Evolutionary conservation across 2,329 filamentous ascomycete species (phyloP).

Genomic region (Cytospora piceae): DNA sequence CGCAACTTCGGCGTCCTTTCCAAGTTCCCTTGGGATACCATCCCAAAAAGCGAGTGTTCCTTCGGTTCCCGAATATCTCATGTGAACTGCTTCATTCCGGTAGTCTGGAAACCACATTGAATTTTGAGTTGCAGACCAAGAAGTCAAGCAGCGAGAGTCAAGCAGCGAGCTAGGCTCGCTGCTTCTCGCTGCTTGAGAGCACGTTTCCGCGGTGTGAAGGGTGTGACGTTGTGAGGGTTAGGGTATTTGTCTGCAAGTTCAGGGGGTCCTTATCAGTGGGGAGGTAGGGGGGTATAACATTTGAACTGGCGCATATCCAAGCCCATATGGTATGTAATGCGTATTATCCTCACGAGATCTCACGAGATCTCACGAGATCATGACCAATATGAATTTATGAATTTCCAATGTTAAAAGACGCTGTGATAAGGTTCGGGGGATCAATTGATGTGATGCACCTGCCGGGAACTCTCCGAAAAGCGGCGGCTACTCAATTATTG

Average conservation of each 20-base stretch:
- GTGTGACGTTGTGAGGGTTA: slow-evolving; percentile 13
- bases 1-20: not conserved
- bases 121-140: not conserved
- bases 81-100: too few species aligned
- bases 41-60: too few species aligned
- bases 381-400: not conserved
- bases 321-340: not conserved
- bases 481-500: slow-evolving; percentile 16
- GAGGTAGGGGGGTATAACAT: not conserved
- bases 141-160: too few species aligned
- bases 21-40: too few species aligned
- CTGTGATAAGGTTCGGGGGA: not conserved
- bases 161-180: too few species aligned
- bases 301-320: not conserved
- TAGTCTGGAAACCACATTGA: not conserved
- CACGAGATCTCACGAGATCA: not conserved
- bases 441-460: not conserved
- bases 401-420: not conserved
- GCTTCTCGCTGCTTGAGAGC: too few species aligned
- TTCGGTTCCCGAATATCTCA: too few species aligned
- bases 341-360: not conserved
- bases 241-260: not conserved
- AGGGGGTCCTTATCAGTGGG: not conserved
- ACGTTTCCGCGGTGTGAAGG: not conserved
- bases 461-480: slow-evolving; percentile 21